These are phyloP conservation scores for Colletotrichum incanum DNA, from an alignment of 2,329 filamentous ascomycete genomes.

Conservation along the genomic window DNA sequence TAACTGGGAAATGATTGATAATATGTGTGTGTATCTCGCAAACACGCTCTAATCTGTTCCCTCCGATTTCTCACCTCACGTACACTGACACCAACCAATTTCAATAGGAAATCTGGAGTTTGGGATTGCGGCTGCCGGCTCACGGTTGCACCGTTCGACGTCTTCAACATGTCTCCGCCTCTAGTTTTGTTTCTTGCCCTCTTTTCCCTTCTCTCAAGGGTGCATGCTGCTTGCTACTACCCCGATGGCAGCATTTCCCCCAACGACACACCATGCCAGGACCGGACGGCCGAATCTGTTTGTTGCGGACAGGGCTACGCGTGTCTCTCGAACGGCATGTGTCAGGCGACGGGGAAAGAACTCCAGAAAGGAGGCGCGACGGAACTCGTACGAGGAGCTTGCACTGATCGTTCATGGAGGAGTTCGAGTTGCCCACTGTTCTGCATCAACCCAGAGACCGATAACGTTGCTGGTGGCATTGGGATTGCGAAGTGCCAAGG, in stretches of 20 bases:
- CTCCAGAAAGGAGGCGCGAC: conserved; percentile 45
- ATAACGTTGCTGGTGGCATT: conserved; percentile 45
- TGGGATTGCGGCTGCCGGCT: neutral
- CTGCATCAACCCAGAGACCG: conserved; percentile 49
- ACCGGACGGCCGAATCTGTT: conserved; percentile 47
- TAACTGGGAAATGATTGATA: neutral
- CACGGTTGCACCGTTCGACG: neutral
- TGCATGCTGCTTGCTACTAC: conserved; percentile 49
- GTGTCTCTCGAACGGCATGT: conserved; percentile 54
- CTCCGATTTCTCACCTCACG: neutral
- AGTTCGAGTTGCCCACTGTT: conserved; percentile 52
- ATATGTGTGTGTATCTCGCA: neutral
- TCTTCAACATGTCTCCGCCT: neutral
- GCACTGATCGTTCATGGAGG: conserved; percentile 53
- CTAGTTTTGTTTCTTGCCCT: neutral
- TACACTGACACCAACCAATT: neutral
- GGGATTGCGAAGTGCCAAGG: conserved; percentile 44
- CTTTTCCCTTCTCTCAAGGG: neutral
- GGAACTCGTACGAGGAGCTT: conserved; percentile 52
- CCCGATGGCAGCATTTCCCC: conserved; percentile 50
- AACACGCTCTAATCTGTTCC: neutral
- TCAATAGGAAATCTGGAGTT: neutral
- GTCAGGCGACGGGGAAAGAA: conserved; percentile 49
- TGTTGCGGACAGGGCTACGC: conserved; percentile 57
- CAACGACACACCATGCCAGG: conserved; percentile 51